Evolutionary conservation across 495 filamentous ascomycete species (phyloP).

Genomic region (Aspergillus avenaceus): DNA sequence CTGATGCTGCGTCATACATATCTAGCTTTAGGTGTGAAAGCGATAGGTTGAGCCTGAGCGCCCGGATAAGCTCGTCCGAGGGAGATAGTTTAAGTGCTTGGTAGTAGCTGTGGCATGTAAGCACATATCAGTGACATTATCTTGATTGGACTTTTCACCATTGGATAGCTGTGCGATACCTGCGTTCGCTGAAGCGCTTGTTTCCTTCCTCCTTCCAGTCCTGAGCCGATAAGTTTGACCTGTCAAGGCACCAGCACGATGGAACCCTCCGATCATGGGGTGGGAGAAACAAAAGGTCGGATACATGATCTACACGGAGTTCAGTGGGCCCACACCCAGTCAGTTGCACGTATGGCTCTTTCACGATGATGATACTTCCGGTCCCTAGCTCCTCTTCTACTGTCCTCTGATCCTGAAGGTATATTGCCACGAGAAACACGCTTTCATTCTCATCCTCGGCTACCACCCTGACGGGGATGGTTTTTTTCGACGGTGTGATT

Average conservation of each 20-base stretch:
- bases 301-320: slow-evolving; percentile 51
- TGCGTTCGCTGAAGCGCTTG: slow-evolving; percentile 16
- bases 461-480: slow-evolving; percentile 40
- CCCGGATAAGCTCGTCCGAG: slow-evolving; percentile 10
- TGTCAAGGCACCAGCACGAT: slow-evolving; percentile 22
- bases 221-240: slow-evolving; percentile 19
- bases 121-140: slow-evolving; percentile 1
- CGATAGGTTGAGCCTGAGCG: slow-evolving; percentile 40
- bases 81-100: slow-evolving; percentile 18
- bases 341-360: slow-evolving; percentile 50
- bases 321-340: slow-evolving; percentile 32
- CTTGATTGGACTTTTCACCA: slow-evolving; percentile 13
- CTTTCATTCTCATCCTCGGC: slow-evolving; percentile 48
- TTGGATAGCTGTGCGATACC: slow-evolving; percentile 19
- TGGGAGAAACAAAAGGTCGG: slow-evolving; percentile 37
- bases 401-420: slow-evolving; percentile 38
- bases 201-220: slow-evolving; percentile 42
- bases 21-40: slow-evolving; percentile 39
- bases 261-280: slow-evolving; percentile 29
- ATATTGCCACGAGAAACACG: slow-evolving; percentile 43
- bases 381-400: no score
- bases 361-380: slow-evolving; percentile 39
- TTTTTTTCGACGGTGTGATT: slow-evolving; percentile 33
- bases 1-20: slow-evolving; percentile 44
- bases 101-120: slow-evolving; percentile 22